Evolutionary conservation across 1,284 basidiomycete species (phyloP), one percentile per base, ranked within the genome.

Genomic region (Pterulicium gracile): DNA sequence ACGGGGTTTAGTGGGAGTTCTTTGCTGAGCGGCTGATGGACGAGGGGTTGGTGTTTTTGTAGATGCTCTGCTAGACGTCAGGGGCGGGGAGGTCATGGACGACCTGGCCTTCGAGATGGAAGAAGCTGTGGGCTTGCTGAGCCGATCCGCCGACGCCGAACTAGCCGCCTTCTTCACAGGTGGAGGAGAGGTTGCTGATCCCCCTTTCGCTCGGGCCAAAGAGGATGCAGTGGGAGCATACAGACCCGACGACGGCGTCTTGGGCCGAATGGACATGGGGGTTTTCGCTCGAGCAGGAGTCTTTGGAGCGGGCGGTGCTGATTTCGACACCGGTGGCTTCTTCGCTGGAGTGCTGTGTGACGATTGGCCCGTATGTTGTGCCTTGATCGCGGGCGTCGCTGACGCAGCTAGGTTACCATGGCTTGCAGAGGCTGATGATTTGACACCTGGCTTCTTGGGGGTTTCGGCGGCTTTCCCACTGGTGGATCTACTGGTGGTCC

Each of bases 171-270:
- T 82, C 65, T 71, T 77, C 20, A 61, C 59, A 1, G 78, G 71
- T 0, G 67, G 64, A 0, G 76, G 67, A 4, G 67, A 65, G n/a
- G 66, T 64, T 1, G 71, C 66, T 10, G 27, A 32, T 7, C 10
- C 27, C 55, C 70, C 75, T 42, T 79, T 74, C 36, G 79, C 69
- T 40, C 69, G 72, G 0, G 85, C 84, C 7, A 87, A 71, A 4
- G 85, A 86, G 3, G 85, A 81, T 1, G 83, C 84, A 0, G 84
- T 88, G 1, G 85, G 84, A 12, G 85, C 82, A 55, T 80, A 86
- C 12, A 88, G 59, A 12, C 81, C 78, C 3, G 69, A 62, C 15
- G 73, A 73, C 2, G 74, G 74, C 0, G 75, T 77, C 57, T 76
- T 79, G n/a, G 76, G 63, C 48, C 70, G 66, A 69, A 15, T 21